A percentile compares a stretch with the other conserved stretches of the same genome.
These are phyloP conservation scores for Telopea speciosissima DNA, from an alignment of 177 flowering plant genomes.

Conservation along the genomic window DNA sequence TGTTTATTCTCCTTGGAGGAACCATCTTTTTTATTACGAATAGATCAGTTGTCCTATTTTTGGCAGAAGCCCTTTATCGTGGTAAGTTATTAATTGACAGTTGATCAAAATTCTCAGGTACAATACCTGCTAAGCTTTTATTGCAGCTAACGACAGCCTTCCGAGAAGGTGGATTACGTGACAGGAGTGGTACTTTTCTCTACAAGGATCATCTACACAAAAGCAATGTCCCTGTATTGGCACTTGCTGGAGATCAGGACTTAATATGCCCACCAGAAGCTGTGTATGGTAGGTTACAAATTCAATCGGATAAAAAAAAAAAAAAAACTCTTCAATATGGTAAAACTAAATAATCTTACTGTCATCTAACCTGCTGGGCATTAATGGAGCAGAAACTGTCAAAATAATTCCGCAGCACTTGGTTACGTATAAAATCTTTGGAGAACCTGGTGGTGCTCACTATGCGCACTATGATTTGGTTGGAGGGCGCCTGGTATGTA, in stretches of 20 bases:
- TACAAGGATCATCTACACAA: constrained; percentile 79
- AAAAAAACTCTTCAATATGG: too few relatives aligned
- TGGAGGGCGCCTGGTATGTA: constrained; percentile 77
- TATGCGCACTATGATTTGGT: constrained; percentile 97
- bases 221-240: constrained; percentile 66
- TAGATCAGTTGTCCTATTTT: background rate
- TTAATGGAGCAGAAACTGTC: constrained; percentile 61
- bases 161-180: constrained; percentile 70
- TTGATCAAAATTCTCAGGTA: constrained; percentile 48
- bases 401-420: constrained; percentile 70
- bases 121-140: constrained; percentile 83
- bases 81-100: background rate
- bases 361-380: background rate
- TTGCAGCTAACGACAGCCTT: constrained; percentile 89
- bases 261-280: constrained; percentile 93
- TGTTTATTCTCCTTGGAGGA: background rate
- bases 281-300: constrained; percentile 54
- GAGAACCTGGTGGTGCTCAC: constrained; percentile 71
- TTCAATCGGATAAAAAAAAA: background rate
- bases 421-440: constrained; percentile 72
- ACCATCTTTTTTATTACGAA: background rate
- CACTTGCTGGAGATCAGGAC: constrained; percentile 87
- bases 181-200: constrained; percentile 64
- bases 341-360: background rate
- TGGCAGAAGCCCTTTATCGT: background rate